These are phyloP conservation scores for Spinellus fusiger DNA, from an alignment of 192 early-diverging fungal genomes.

Conservation along the genomic window DNA sequence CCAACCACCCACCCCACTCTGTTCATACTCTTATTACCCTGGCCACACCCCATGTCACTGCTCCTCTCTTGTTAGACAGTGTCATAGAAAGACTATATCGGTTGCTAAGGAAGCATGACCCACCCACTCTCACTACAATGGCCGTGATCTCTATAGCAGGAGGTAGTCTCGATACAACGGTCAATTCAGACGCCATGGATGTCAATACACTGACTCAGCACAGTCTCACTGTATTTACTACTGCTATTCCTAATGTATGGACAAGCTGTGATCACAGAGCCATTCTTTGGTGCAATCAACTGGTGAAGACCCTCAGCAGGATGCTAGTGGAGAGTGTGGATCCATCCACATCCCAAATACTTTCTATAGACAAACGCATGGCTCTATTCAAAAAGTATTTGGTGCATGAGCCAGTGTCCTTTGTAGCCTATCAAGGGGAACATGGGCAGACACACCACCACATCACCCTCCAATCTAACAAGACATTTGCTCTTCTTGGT, in stretches of 20 bases:
- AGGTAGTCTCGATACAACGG: slow-evolving; percentile 79
- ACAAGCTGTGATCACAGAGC: slow-evolving; percentile 79
- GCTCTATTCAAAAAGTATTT: slow-evolving; percentile 43
- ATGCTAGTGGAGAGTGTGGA: slow-evolving; percentile 59
- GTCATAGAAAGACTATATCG: slow-evolving; percentile 57
- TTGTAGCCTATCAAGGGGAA: neutral
- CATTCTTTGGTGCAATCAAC: slow-evolving; percentile 91
- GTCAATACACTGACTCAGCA: slow-evolving; percentile 56
- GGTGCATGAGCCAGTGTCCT: slow-evolving; percentile 27
- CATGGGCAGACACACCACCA: neutral
- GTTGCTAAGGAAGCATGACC: slow-evolving; percentile 55
- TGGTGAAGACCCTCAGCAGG: slow-evolving; percentile 57
- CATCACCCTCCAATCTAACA: neutral
- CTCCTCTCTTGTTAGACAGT: slow-evolving; percentile 69
- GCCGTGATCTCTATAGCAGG: slow-evolving; percentile 85
- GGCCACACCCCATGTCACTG: slow-evolving; percentile 78
- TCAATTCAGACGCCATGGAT: slow-evolving; percentile 73
- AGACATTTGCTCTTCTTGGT: too few relatives aligned
- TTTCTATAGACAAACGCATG: slow-evolving; percentile 54
- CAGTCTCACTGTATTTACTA: slow-evolving; percentile 75
- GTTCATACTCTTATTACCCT: slow-evolving; percentile 83
- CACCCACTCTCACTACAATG: slow-evolving; percentile 49
- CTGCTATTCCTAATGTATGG: slow-evolving; percentile 83
- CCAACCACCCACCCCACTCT: slow-evolving; percentile 62
- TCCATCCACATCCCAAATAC: slow-evolving; percentile 41